phyloP scores from a whole-genome alignment of 2,329 filamentous ascomycete genomes.

The Orbilia javanica region DNA sequence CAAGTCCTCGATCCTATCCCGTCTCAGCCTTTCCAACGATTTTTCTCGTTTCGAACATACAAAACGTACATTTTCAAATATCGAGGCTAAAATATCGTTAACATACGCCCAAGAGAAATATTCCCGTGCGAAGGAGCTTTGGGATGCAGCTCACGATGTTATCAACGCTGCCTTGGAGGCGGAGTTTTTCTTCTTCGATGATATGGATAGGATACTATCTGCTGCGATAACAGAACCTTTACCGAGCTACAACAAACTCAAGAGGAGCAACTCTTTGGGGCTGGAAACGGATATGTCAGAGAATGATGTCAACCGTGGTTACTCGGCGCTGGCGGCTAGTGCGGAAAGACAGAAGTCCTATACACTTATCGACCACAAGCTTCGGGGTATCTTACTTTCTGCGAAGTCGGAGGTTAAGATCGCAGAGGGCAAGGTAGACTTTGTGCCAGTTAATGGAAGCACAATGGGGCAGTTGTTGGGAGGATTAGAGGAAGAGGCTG shows the following conservation, averaged over 20 bases:
- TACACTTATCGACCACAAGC: conserved; percentile 25
- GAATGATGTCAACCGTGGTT: conserved; percentile 44
- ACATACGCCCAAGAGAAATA: conserved; percentile 41
- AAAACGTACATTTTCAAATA: conserved; percentile 51
- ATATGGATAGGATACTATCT: conserved; percentile 45
- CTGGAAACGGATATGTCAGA: conserved; percentile 45
- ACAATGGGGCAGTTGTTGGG: conserved; percentile 13
- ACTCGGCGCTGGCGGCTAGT: conserved; percentile 38
- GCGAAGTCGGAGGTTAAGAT: conserved; percentile 31
- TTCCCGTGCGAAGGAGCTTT: conserved; percentile 36
- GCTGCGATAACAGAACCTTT: conserved; percentile 27
- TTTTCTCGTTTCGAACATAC: conserved; percentile 47
- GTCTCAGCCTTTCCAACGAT: conserved; percentile 32
- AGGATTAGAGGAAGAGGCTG: conserved; percentile 6
- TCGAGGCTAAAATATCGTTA: conserved; percentile 31
- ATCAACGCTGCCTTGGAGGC: conserved; percentile 43
- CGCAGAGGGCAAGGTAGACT: conserved; percentile 38
- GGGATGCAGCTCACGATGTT: conserved; percentile 27
- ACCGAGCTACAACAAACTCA: conserved; percentile 6
- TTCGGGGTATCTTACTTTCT: conserved; percentile 25
- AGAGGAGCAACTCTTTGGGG: conserved; percentile 19
- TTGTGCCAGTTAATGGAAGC: conserved; percentile 39
- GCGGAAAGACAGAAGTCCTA: conserved; percentile 47
- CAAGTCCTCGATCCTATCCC: conserved; percentile 51
- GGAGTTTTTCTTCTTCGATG: conserved; percentile 55